Evolutionary conservation across 768 basidiomycete species (phyloP).

Genomic region (Multifurca ochricompacta): DNA sequence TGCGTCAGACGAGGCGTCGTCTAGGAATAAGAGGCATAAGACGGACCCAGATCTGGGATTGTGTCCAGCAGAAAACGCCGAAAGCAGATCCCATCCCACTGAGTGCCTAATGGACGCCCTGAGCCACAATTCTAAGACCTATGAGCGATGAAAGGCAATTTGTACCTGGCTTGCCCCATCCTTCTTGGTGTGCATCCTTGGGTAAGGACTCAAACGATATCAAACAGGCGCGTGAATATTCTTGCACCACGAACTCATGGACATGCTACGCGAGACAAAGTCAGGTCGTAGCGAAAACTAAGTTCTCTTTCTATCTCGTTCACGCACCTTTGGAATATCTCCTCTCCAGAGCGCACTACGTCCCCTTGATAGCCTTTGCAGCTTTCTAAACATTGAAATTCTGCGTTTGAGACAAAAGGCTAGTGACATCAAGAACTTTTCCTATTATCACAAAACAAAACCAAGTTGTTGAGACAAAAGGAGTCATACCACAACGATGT

Average conservation of each 20-base stretch:
- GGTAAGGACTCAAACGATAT: constrained; percentile 67
- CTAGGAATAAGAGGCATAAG: not conserved
- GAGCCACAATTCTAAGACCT: not conserved
- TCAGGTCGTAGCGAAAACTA: too few species aligned
- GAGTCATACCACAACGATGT: constrained; percentile 53
- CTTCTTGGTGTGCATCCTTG: constrained; percentile 54
- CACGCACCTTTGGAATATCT: constrained; percentile 54
- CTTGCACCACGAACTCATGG: constrained; percentile 59
- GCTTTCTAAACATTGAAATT: constrained; percentile 52
- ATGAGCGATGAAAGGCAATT: too few species aligned
- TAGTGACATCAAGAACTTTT: constrained; percentile 46
- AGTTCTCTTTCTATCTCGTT: not conserved
- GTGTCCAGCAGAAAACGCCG: constrained; percentile 65
- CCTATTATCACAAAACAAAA: not conserved
- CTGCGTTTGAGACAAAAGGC: constrained; percentile 61
- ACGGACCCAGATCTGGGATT: constrained; percentile 59
- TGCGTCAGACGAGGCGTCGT: not conserved
- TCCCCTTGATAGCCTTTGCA: constrained; percentile 61
- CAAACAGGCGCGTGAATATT: constrained; percentile 68
- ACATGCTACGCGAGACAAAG: constrained; percentile 40
- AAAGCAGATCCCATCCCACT: constrained; percentile 54
- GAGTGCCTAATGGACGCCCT: constrained; percentile 38
- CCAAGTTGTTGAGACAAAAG: not conserved
- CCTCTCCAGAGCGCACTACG: constrained; percentile 42
- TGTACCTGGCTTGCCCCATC: constrained; percentile 69